Evolutionary conservation across 768 basidiomycete genomes (phyloP), one percentile per base, ranked within the genome.

Genomic region (Suillus bovinus): DNA sequence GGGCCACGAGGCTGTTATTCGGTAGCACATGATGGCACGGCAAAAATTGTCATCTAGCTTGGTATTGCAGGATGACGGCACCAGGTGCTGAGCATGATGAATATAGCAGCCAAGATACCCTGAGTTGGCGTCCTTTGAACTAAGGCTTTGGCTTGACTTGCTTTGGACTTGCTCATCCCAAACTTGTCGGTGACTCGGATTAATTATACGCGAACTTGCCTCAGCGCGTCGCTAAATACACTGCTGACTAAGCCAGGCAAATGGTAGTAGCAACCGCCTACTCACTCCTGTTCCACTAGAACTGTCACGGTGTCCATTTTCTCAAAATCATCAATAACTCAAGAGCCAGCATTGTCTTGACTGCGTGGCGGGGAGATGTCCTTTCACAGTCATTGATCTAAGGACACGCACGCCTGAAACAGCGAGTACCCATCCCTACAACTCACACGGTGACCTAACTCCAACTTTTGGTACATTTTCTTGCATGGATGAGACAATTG

Each of bases 181-280:
- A n/a, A n/a, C n/a, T n/a, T n/a, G n/a, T n/a, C n/a, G n/a, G n/a
- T n/a, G n/a, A n/a, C n/a, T n/a, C n/a, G n/a, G n/a, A n/a, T n/a
- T n/a, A n/a, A n/a, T n/a, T n/a, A n/a, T n/a, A n/a, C n/a, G n/a
- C n/a, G n/a, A n/a, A n/a, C n/a, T n/a, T n/a, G n/a, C 33, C 3
- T 5, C 33, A 10, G 33, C 33, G 33, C 7, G 33, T 33, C 33
- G 8, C 31, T 31, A 10, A 33, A 33, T 24, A 8, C 3, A 8
- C 24, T 16, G 46, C 46, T 47, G 46, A 47, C 46, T 47, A 53
- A 53, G 33, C 87, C 78, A 4, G 86, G 69, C 11, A 46, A 42
- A 42, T 42, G 8, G 9, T 42, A 13, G 44, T 5, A 46, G 22
- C 5, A n/a, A 44, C n/a, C 20, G 17, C 38, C n/a, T n/a, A n/a